phyloP scores from a whole-genome alignment of 495 filamentous ascomycete genomes.

The Neurospora pannonica region DNA sequence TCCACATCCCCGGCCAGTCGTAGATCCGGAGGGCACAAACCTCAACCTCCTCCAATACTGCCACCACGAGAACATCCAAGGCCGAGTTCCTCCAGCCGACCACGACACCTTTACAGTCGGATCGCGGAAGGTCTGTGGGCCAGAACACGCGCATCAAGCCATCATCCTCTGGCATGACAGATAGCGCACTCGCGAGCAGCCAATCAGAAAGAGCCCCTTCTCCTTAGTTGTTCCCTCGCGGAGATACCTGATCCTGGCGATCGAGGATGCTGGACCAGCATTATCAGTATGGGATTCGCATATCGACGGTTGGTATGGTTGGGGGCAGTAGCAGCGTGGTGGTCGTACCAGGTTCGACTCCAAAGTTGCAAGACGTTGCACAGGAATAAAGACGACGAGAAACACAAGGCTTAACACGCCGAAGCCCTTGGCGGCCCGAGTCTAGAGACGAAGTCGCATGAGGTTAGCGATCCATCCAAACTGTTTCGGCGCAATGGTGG shows the following conservation, averaged over 20 bases:
- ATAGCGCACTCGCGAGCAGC: slow-evolving; percentile 17
- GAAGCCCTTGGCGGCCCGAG: slow-evolving; percentile 35
- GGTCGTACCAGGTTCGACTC: slow-evolving; percentile 36
- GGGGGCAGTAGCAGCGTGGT: not conserved
- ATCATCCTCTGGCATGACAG: slow-evolving; percentile 85
- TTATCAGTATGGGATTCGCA: slow-evolving; percentile 11
- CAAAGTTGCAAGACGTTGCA: slow-evolving; percentile 35
- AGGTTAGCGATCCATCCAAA: not conserved
- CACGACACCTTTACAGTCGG: slow-evolving; percentile 66
- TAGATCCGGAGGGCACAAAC: slow-evolving; percentile 35
- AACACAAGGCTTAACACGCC: slow-evolving; percentile 32
- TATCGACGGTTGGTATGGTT: not conserved
- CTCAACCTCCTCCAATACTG: slow-evolving; percentile 85
- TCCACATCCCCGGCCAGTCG: not conserved
- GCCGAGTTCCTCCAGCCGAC: slow-evolving; percentile 94
- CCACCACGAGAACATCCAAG: slow-evolving; percentile 79
- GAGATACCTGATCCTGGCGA: slow-evolving; percentile 76
- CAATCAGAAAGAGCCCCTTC: slow-evolving; percentile 83
- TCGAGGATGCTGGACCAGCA: slow-evolving; percentile 63
- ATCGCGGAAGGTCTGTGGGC: slow-evolving; percentile 77
- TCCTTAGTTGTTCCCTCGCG: slow-evolving; percentile 86
- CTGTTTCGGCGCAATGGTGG: not conserved
- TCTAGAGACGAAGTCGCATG: slow-evolving; percentile 12
- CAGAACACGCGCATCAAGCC: slow-evolving; percentile 96
- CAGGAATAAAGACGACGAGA: slow-evolving; percentile 35